Base-by-base conservation (phyloP, 2,329 filamentous ascomycete species). In the Aureobasidium namibiae region DNA sequence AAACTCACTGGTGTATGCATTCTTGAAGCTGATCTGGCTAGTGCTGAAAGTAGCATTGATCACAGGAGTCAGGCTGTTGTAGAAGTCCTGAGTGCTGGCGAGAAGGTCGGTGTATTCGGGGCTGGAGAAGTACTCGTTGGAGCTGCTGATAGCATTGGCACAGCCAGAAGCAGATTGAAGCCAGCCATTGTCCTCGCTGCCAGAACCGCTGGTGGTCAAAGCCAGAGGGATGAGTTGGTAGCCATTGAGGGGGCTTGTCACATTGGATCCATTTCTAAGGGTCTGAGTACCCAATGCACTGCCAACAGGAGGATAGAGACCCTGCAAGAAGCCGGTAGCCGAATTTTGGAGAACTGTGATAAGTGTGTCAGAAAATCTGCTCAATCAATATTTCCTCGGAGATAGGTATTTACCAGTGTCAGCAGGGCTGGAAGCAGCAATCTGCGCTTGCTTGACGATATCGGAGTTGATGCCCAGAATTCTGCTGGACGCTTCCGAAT, bases 191-290 rank as follows among this genome's bases (percentile, higher is more conserved):
- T 61, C 60, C 52, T 63, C 62, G 75, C 60, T 59, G 38, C 61
- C 58, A 13, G 83, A 69, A 70, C 83, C 83, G 2, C 76, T 78
- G 2, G 77, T 71, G 29, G 88, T 78, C 3, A 82, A 75, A 61
- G 85, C 81, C 59, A 96, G 78, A 18, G 89, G 88, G 65, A 95
- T 87, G 62, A 94, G 82, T 73, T 96, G 92, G 70, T 91, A 95
- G 26, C 91, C 91, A 62, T 83, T 78, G 68, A 95, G 75, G 0
- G 92, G 90, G 1, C 84, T 76, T 60, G 83, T 75, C 13, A 92
- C 77, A 4, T 74, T 76, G 23, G 82, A 82, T 52, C 87, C 87
- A 72, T 95, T 91, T 66, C 82, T 83, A 41, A 96, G 81, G 2
- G 77, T 83, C 73, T 89, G 80, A 21, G 60, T 41, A 10, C 79